These are phyloP conservation scores for Conticribra weissflogii DNA, from an alignment of 108 stramenopile species.

Conservation along the genomic window DNA sequence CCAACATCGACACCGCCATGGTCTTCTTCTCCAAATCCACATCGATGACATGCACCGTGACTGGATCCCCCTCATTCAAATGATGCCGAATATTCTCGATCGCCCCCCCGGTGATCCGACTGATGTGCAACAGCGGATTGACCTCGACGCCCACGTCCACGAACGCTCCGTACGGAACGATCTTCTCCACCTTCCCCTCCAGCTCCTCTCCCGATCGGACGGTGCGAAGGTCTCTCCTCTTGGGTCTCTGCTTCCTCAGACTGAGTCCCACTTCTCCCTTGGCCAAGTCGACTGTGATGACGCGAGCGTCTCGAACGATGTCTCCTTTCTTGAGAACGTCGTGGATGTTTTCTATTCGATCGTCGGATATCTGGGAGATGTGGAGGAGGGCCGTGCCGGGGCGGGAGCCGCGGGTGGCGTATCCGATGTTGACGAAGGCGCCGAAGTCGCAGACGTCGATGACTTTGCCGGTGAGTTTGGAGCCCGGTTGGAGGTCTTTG, in stretches of 20 bases:
- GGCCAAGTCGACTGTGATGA: conserved; percentile 28
- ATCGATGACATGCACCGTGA: conserved; percentile 44
- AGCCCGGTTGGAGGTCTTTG: conserved; percentile 44
- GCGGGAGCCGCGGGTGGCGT: conserved; percentile 36
- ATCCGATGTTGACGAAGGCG: conserved; percentile 46
- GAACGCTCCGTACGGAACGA: conserved; percentile 46
- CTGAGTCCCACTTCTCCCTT: conserved; percentile 47
- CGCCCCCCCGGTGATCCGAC: conserved; percentile 37
- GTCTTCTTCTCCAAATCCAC: conserved; percentile 40
- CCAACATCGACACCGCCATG: conserved; percentile 50
- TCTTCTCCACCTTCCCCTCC: conserved; percentile 30
- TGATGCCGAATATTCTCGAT: conserved; percentile 50
- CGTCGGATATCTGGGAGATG: conserved; percentile 47
- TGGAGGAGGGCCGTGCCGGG: conserved; percentile 48
- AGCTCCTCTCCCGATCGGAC: conserved; percentile 40
- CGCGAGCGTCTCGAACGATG: conserved; percentile 28
- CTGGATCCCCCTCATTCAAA: conserved; percentile 51
- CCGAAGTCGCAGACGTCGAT: conserved; percentile 44
- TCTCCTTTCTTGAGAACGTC: conserved; percentile 33
- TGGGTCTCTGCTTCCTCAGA: conserved; percentile 28
- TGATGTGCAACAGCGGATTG: conserved; percentile 49
- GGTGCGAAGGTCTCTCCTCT: conserved; percentile 22
- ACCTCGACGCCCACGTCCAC: conserved; percentile 42
- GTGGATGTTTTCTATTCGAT: conserved; percentile 25
- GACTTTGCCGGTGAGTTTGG: conserved; percentile 33